Evolutionary conservation across 441 rosid genomes (phyloP), one percentile per base, ranked within the genome.

Genomic region (Melastoma candidum): DNA sequence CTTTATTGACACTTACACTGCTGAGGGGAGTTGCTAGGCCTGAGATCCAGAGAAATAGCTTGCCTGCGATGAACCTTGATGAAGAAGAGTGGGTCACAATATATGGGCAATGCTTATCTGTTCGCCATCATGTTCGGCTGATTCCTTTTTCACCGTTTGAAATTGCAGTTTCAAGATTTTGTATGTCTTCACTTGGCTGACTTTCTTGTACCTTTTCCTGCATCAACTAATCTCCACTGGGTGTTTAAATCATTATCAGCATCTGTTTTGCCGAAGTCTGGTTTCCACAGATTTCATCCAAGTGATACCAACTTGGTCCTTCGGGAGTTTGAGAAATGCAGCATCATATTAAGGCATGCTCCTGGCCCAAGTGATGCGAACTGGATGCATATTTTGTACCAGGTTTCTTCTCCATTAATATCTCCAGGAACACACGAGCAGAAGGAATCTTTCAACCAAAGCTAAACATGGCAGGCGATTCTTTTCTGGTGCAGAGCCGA

Each of bases 51-150:
- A 71, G 72, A 64, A 88, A 74, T 67, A 52, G 72, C 66, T 56
- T 85, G 58, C 86, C 92, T 14, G 75, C 82, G 0, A 95, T 87
- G 51, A 80, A 77, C 53, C 76, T 88, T 58, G 83, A 88, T 32
- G 95, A 82, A 68, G 98, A 88, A 78, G 94, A 88, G 64, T 85
- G 98, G 98, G 85, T 88, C 69, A 92, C 98, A 48, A 95, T 92
- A 59, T 92, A 82, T 64, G 98, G 98, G 98, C 84, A 82, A 54
- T 44, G 44, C 12, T 26, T 47, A 12, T 36, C 41, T 36, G 7
- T 36, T 36, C 8, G 41, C 41, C 7, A 36, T 36, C 41, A 36
- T 36, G 41, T 36, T 36, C 41, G 41, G 41, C 41, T 36, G 8
- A 36, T 36, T 36, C 8, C 41, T 17, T 36, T 36, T 1, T 6